Conservation (phyloP, 805 yeast genomes). For the Kazachstania martiniae region DNA sequence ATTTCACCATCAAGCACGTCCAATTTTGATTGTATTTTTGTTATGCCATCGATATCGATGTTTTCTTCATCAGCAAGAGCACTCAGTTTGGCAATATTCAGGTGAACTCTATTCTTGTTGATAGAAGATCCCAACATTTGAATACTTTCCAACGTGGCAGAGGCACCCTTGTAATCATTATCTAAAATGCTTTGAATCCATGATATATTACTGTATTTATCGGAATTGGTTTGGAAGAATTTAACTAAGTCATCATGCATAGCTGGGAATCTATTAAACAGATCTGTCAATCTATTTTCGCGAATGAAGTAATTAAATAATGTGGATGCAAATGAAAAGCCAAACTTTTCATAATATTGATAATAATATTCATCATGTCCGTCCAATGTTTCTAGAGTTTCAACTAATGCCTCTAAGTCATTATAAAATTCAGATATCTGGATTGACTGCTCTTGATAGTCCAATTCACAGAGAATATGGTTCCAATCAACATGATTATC, state of each 20-base stretch:
- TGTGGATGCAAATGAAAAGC: conserved; percentile 55
- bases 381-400: conserved; percentile 29
- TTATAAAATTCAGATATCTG: conserved; percentile 52
- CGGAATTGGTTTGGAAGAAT: conserved; percentile 38
- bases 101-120: conserved; percentile 37
- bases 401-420: conserved; percentile 57
- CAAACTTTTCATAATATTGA: conserved; percentile 48
- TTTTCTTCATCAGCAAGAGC: conserved; percentile 33
- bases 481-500: conserved; percentile 43
- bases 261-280: conserved; percentile 48
- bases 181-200: conserved; percentile 63
- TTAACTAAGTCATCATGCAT: conserved; percentile 38
- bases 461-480: conserved; percentile 38
- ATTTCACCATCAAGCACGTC: conserved; percentile 41
- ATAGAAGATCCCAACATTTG: conserved; percentile 34
- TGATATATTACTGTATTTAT: conserved; percentile 42
- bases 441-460: conserved; percentile 43
- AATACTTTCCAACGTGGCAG: conserved; percentile 35
- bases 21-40: conserved; percentile 40
- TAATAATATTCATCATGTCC: conserved; percentile 35
- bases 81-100: conserved; percentile 64
- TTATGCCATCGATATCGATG: conserved; percentile 14
- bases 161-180: conserved; percentile 40
- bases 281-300: conserved; percentile 38
- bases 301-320: conserved; percentile 50